Evolutionary conservation across 371 early-diverging fungal genomes (phyloP), one percentile per base, ranked within the genome.

Genomic region (Mucor sp.): DNA sequence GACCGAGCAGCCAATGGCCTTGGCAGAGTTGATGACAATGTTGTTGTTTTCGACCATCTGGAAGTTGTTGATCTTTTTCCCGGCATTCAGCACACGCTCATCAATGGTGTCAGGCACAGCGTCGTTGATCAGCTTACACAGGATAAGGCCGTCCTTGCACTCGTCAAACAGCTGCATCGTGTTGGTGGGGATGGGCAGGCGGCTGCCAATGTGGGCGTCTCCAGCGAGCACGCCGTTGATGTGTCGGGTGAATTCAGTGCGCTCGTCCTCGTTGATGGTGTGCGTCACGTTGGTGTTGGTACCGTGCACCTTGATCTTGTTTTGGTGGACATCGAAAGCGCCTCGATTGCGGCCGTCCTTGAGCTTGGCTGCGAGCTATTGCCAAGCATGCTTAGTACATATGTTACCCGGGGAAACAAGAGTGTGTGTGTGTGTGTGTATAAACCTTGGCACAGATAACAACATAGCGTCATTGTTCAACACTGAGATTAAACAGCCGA

Each of bases 1-100:
- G 30, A 97, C 96, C 53, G 88, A 89, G 77, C 97, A 96, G 17
- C 98, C 98, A 70, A 97, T 97, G 57, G 97, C 97, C 80, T 98
- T 98, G 70, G 98, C 97, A 60, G 95, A 94, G 87, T 96, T 97
- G 82, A 98, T 91, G 27, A 95, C 97, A 33, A 97, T 90, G 75
- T 97, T 97, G 86, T 96, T 94, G 85, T 98, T 98, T 82, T 97
- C 98, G n/a, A 94, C 95, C 87, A 96, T 94, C 76, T 97, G 94
- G 88, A 97, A 98, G 43, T 88, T 82, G 73, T 90, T 91, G 56
- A 94, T 80, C 72, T 93, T 94, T 74, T 89, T 90, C 43, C 85
- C 84, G 11, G 85, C 82, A 81, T 97, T 97, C 72, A 98, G 83
- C 30, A 96, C 98, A 79, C 98, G 95, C 76, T 98, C 97, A 81